A percentile compares a stretch with the other conserved stretches of the same genome.
These are phyloP conservation scores for Stemphylium beticola DNA, from an alignment of 2,329 filamentous ascomycete genomes.

Conservation along the genomic window DNA sequence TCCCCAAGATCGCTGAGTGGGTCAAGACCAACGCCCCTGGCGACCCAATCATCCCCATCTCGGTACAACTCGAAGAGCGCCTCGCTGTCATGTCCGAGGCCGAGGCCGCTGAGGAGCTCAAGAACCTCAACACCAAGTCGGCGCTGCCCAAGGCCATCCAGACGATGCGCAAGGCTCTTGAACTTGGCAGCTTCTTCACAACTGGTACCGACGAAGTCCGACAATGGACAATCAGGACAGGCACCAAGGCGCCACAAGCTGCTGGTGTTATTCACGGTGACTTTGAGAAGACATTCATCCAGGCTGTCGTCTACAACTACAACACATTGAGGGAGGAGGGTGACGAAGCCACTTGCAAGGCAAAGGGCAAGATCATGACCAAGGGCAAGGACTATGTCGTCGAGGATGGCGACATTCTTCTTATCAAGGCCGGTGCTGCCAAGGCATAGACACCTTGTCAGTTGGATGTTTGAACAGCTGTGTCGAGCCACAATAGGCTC, in stretches of 20 bases:
- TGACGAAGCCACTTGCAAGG: constrained; percentile 85
- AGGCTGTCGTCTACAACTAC: constrained; percentile 94
- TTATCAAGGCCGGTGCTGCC: constrained; percentile 89
- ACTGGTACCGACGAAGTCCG: constrained; percentile 93
- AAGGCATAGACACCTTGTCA: constrained; percentile 61
- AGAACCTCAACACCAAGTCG: constrained; percentile 84
- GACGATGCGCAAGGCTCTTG: constrained; percentile 90
- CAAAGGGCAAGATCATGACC: constrained; percentile 95
- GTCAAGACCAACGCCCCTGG: constrained; percentile 87
- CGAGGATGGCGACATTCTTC: constrained; percentile 79
- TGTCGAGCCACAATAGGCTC: background rate
- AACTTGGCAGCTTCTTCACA: constrained; percentile 96
- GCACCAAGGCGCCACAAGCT: constrained; percentile 95
- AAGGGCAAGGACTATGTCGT: constrained; percentile 98
- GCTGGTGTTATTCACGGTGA: constrained; percentile 98
- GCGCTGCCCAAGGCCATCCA: constrained; percentile 89
- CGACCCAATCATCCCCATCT: constrained; percentile 92
- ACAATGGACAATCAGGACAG: constrained; percentile 96
- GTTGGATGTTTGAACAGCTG: background rate
- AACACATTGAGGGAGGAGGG: constrained; percentile 79
- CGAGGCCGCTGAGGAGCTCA: constrained; percentile 83
- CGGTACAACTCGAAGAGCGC: constrained; percentile 90
- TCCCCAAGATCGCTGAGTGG: constrained; percentile 93
- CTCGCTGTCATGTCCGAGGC: constrained; percentile 80
- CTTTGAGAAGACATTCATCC: constrained; percentile 99